phyloP scores from a whole-genome alignment of 2,329 filamentous ascomycete genomes.

The Huntiella omanensis region DNA sequence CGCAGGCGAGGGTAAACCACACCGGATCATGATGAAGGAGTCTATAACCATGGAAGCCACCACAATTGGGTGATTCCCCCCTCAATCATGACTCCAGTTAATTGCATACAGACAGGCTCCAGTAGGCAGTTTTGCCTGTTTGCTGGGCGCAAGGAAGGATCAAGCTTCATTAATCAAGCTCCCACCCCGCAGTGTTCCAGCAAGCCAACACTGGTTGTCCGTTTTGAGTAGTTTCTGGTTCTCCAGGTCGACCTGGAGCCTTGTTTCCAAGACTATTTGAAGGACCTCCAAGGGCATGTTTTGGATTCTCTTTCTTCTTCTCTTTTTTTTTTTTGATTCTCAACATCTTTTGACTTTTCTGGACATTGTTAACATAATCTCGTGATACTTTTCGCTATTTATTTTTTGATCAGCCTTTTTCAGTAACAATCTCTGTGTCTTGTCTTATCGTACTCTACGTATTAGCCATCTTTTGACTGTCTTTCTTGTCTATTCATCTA shows the following conservation, averaged over 20 bases:
- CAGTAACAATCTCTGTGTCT: not conserved
- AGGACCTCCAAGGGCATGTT: not conserved
- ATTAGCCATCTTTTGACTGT: not conserved
- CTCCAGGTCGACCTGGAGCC: not conserved
- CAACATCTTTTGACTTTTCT: not conserved
- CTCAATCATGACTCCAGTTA: too few relatives aligned
- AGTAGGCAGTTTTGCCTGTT: too few relatives aligned
- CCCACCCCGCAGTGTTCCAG: too few relatives aligned
- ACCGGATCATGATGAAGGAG: too few relatives aligned
- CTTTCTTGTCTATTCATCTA: not conserved
- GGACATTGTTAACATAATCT: slow-evolving; percentile 1
- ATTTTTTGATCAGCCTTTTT: slow-evolving; percentile 4
- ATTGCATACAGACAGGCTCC: too few relatives aligned
- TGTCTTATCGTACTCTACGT: too few relatives aligned
- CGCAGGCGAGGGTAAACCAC: too few relatives aligned
- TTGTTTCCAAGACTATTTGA: not conserved
- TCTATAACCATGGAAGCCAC: too few relatives aligned
- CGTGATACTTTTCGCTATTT: slow-evolving; percentile 7
- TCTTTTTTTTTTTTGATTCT: not conserved
- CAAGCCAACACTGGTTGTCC: not conserved
- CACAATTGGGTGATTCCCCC: too few relatives aligned
- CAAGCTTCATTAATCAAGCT: too few relatives aligned
- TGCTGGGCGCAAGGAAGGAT: too few relatives aligned
- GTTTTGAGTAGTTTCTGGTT: not conserved
- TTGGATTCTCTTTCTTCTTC: slow-evolving; percentile 3